A percentile compares a stretch with the other conserved stretches of the same genome.
Conservation (phyloP, 75 land plant species). For the Larix kaempferi region DNA sequence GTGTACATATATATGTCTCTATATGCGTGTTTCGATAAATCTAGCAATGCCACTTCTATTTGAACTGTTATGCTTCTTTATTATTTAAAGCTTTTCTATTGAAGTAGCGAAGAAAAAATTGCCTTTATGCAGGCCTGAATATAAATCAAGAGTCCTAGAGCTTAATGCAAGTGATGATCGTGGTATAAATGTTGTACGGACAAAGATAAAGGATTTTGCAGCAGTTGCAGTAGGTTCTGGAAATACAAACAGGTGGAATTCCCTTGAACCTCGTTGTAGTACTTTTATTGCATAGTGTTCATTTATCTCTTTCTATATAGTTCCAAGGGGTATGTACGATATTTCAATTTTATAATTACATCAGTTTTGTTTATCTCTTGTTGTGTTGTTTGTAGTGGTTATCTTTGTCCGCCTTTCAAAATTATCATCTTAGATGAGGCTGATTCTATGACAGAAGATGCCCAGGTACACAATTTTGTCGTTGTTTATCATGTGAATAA, state of each 20-base stretch:
- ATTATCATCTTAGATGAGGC: conserved; percentile 95
- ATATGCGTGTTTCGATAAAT: background rate
- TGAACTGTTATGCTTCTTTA: conserved; percentile 6
- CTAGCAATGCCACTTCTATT: conserved; percentile 10
- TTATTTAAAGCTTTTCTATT: background rate
- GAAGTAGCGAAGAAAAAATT: background rate
- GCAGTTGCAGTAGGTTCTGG: conserved; percentile 93
- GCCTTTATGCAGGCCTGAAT: conserved; percentile 73
- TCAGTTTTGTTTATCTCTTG: background rate
- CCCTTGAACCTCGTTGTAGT: background rate
- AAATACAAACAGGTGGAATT: conserved; percentile 41
- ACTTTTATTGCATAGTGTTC: background rate
- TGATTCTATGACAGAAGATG: conserved; percentile 99
- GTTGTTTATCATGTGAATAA: background rate
- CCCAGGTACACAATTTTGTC: conserved; percentile 56
- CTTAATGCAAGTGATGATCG: conserved; percentile 99
- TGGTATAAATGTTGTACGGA: conserved; percentile 98
- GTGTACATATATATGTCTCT: no score
- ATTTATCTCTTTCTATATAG: background rate
- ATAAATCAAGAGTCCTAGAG: conserved; percentile 92
- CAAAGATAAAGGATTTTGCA: conserved; percentile 97
- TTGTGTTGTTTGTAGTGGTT: conserved; percentile 39
- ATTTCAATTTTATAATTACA: background rate
- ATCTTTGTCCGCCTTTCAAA: conserved; percentile 95
- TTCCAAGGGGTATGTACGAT: background rate